A percentile compares a stretch with the other conserved stretches of the same genome.
phyloP scores from a whole-genome alignment of 169 alveolate species.

The Blepharisma undulans region DNA sequence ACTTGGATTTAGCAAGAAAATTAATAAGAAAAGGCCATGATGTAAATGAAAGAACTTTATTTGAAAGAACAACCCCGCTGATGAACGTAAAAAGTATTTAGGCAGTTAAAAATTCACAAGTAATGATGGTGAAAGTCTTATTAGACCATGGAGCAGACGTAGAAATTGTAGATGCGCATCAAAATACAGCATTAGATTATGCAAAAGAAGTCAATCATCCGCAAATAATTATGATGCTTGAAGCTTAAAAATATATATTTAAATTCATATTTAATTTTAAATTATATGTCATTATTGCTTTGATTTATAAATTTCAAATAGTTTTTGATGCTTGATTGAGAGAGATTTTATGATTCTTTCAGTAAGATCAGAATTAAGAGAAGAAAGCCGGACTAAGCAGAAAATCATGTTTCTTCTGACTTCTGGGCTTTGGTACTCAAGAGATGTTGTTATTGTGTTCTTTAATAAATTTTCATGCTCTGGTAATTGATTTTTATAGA shows the following conservation, averaged over 20 bases:
- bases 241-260: background rate
- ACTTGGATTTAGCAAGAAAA: constrained; percentile 63
- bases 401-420: background rate
- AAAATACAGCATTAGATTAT: constrained; percentile 11
- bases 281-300: background rate
- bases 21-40: constrained; percentile 66
- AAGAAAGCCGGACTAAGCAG: background rate
- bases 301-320: background rate
- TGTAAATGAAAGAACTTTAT: constrained; percentile 61
- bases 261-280: background rate
- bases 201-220: background rate
- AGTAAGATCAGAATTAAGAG: background rate
- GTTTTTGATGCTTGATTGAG: background rate
- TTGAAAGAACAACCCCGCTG: constrained; percentile 65
- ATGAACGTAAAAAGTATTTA: constrained; percentile 51
- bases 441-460: background rate
- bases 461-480: background rate
- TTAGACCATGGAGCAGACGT: constrained; percentile 57
- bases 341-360: background rate
- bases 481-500: background rate
- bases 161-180: constrained; percentile 40
- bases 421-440: background rate
- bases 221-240: background rate
- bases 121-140: constrained; percentile 60
- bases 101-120: constrained; percentile 37